These are phyloP conservation scores for Eucalyptus lansdowneana DNA, from an alignment of 345 rosid genomes.

Conservation along the genomic window DNA sequence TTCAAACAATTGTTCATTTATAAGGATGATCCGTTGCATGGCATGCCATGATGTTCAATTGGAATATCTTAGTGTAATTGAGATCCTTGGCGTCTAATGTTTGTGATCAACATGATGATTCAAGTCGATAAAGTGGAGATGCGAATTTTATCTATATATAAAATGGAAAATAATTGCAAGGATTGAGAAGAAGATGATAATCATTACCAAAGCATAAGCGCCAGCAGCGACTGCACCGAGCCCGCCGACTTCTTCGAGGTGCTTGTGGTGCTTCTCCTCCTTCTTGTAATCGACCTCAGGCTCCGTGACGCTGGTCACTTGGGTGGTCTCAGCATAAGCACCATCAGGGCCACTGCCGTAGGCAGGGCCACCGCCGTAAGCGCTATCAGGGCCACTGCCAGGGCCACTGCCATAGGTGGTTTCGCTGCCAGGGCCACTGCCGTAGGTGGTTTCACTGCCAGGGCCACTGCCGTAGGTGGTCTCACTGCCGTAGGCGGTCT, in stretches of 20 bases:
- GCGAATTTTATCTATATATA: neutral
- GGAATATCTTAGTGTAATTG: neutral
- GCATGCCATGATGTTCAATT: neutral
- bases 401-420: neutral
- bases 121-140: neutral
- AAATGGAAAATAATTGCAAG: neutral
- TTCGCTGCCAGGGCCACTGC: neutral
- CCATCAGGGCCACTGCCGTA: neutral
- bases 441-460: neutral
- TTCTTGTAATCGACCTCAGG: constrained; percentile 17
- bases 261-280: constrained; percentile 65
- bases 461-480: neutral
- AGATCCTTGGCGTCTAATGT: neutral
- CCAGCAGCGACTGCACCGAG: constrained; percentile 30
- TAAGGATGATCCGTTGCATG: neutral
- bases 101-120: neutral
- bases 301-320: neutral
- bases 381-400: neutral
- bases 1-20: neutral
- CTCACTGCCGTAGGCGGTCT: neutral
- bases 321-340: neutral
- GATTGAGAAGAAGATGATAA: neutral
- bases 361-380: neutral
- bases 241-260: constrained; percentile 34
- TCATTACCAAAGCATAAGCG: constrained; percentile 38